Conservation (phyloP, 2,329 filamentous ascomycete species). For the Curvularia sp. region DNA sequence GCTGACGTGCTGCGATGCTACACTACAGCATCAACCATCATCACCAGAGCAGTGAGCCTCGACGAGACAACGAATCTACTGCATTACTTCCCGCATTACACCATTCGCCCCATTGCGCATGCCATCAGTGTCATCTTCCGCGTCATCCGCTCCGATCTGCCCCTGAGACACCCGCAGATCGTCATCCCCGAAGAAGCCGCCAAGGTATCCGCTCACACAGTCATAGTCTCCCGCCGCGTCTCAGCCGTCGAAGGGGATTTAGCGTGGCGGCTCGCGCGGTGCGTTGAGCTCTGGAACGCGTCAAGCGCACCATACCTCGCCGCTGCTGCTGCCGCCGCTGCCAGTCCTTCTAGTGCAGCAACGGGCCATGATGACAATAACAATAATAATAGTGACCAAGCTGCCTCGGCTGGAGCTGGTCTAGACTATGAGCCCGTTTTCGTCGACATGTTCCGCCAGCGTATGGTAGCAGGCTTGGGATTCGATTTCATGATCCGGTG, state of each 20-base stretch:
- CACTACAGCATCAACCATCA: neutral
- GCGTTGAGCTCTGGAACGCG: neutral
- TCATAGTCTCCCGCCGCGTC: neutral
- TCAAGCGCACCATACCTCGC: constrained; percentile 1
- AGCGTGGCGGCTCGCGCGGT: neutral
- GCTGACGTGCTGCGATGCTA: neutral
- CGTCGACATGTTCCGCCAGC: neutral
- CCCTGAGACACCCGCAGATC: neutral
- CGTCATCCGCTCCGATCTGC: neutral
- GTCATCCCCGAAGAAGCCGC: constrained; percentile 1
- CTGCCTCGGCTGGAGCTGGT: neutral
- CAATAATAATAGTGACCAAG: neutral
- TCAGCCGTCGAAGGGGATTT: neutral
- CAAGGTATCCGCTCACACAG: neutral
- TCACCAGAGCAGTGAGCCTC: neutral
- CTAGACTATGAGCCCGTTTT: neutral
- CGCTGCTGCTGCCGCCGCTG: neutral
- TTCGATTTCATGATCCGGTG: neutral
- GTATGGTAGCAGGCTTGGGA: neutral
- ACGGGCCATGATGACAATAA: too few species aligned
- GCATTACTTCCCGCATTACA: constrained; percentile 1
- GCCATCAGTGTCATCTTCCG: neutral
- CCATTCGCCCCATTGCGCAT: neutral
- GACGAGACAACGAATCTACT: neutral
- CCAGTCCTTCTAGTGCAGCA: neutral